Conservation (phyloP, 768 basidiomycete genomes). For the Favolaschia claudopus region DNA sequence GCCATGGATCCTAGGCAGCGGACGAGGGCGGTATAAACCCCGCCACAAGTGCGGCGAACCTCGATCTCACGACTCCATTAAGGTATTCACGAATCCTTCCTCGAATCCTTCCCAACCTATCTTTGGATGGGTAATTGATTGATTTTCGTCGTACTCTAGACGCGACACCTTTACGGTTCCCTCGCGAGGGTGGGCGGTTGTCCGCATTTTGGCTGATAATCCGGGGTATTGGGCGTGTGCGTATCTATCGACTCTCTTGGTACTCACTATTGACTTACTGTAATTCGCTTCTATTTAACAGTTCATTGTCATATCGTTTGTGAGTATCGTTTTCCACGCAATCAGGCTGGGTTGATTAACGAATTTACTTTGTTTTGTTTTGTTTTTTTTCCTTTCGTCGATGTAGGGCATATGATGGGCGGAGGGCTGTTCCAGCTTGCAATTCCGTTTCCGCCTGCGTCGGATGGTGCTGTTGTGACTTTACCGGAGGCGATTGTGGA, state of each 20-base stretch:
- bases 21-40: conserved; percentile 19
- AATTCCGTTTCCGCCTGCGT: conserved; percentile 13
- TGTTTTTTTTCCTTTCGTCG: not conserved
- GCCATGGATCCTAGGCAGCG: conserved; percentile 24
- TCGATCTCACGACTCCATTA: conserved; percentile 1
- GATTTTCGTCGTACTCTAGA: not conserved
- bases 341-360: too few relatives aligned
- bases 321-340: not conserved
- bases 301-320: conserved; percentile 27
- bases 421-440: conserved; percentile 26
- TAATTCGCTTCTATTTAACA: not conserved
- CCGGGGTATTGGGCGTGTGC: conserved; percentile 27
- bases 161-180: conserved; percentile 24
- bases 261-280: not conserved
- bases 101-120: not conserved
- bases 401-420: conserved; percentile 24
- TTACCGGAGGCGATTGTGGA: conserved; percentile 12
- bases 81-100: not conserved
- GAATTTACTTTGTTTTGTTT: too few relatives aligned
- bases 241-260: not conserved
- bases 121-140: not conserved
- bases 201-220: conserved; percentile 23
- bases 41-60: not conserved
- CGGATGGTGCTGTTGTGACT: not conserved
- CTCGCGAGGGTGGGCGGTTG: conserved; percentile 15